Evolutionary conservation across 495 filamentous ascomycete species (phyloP).

Genomic region (Penicillium longicatenatum): DNA sequence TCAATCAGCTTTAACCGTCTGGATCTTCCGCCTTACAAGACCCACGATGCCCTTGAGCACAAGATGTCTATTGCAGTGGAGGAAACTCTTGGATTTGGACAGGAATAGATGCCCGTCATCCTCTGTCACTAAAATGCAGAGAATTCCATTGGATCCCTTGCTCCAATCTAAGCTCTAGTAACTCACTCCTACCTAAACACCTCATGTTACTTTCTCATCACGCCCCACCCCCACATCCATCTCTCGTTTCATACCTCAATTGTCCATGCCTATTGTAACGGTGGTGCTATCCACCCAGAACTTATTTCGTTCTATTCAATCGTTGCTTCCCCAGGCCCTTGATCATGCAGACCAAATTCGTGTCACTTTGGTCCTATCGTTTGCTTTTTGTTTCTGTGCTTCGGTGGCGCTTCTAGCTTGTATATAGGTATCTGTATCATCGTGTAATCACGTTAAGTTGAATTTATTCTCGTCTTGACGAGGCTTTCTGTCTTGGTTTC

Average conservation of each 20-base stretch:
- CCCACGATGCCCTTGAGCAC: conserved; percentile 74
- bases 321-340: conserved; percentile 5
- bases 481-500: not conserved
- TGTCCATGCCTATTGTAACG: not conserved
- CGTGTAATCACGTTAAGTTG: conserved; percentile 6
- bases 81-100: conserved; percentile 98
- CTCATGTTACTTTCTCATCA: not conserved
- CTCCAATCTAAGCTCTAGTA: conserved; percentile 8
- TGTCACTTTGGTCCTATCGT: not conserved
- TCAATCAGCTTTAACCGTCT: conserved; percentile 87
- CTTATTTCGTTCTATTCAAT: conserved; percentile 11
- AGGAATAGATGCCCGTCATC: conserved; percentile 65
- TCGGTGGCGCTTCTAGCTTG: conserved; percentile 14
- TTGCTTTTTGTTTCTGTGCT: not conserved
- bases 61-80: conserved; percentile 97
- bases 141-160: conserved; percentile 4
- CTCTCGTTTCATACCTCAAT: conserved; percentile 9
- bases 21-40: conserved; percentile 93
- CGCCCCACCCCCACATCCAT: conserved; percentile 5
- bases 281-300: conserved; percentile 6
- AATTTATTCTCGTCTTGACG: conserved; percentile 11
- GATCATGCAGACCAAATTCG: conserved; percentile 3
- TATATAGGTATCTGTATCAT: conserved; percentile 21
- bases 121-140: conserved; percentile 14
- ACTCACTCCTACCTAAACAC: conserved; percentile 2